Base-by-base conservation (phyloP, 352 stramenopile genomes). In the Globisporangium spiculum region DNA sequence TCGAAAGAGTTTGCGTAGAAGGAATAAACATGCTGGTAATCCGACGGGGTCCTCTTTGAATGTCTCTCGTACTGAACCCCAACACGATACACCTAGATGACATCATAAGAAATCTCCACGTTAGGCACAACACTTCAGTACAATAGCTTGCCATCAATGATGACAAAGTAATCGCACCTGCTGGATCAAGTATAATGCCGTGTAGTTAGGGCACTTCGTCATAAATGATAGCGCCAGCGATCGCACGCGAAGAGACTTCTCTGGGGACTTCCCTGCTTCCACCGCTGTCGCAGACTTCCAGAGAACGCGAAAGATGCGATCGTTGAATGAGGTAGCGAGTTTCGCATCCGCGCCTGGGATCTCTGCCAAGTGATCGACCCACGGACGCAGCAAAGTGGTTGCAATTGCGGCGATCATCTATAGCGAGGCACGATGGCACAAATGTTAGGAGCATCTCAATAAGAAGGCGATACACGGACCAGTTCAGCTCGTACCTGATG, bases 131-230 rank as follows among this genome's bases (percentile, higher is more conserved):
- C 8, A 57, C 9, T 22, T 9, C 18, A 52, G 44, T 1, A 52
- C 18, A 52, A 24, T 52, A 5, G 6, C 18, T 46, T 54, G 63
- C 41, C 65, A 48, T 65, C 53, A 5, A 24, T 2, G 18, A 22
- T 6, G 12, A 20, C 4, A 46, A 44, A 36, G 36, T 18, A 53
- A 32, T 34, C 52, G 4, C n/a, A 81, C 75, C 79, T 92, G 86
- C 46, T 92, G 83, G 30, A 91, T 78, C 67, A 83, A 77, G 34
- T 92, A 91, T 24, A 70, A 50, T 4, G 76, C 68, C 24, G 75
- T 78, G 61, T 94, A 94, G 9, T 71, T 87, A 12, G 84, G 75
- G 44, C 86, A 93, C 66, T 89, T 88, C 12, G 84, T 58, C 77
- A 93, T 78, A 56, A 89, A 91, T 26, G 71, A 73, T 36, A 93